Base-by-base conservation (phyloP, 495 filamentous ascomycete species). In the Staphylotrichum longicolle region DNA sequence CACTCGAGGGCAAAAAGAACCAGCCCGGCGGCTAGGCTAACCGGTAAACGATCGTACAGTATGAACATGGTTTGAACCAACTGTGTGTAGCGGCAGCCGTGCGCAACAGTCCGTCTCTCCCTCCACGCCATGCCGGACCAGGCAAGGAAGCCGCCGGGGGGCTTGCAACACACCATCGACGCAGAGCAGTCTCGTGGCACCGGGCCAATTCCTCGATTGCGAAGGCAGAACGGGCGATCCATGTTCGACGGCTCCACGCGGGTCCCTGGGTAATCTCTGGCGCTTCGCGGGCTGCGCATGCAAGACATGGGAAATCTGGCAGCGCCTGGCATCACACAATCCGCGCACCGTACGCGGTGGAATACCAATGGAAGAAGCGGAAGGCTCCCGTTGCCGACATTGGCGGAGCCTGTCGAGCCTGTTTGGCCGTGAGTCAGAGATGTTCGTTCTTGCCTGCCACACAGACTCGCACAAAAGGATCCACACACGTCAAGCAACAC, bases 181-280 rank as follows among this genome's bases (percentile, higher is more conserved):
- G 50, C 15, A 40, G 57, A 45, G 54, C 56, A 48, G 62, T 67
- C 60, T 44, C 53, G 37, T 58, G 62, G 65, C 63, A 72, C 69
- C 63, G 58, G 63, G 39, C 51, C 35, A 63, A 65, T 68, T 66
- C 67, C 65, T 72, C 53, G 44, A 68, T 63, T 41, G 49, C 63
- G 67, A 56, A 69, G 63, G 58, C 48, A 41, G 40, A 44, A 35
- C 53, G 56, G 61, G 61, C 61, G 63, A 70, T 70, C 66, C 41
- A 40, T 32, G 15, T 54, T 6, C 52, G 45, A 55, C 35, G 50
- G 46, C 50, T 42, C 50, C 41, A 51, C 34, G 44, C 30, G 32
- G 48, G 27, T 53, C 45, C 51, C 50, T 61, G 30, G 62, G 57
- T 63, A 57, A 68, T 65, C 34, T 42, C 47, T 55, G 58, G 63